Evolutionary conservation across 495 filamentous ascomycete species (phyloP).

Genomic region (Xylaria bambusicola): DNA sequence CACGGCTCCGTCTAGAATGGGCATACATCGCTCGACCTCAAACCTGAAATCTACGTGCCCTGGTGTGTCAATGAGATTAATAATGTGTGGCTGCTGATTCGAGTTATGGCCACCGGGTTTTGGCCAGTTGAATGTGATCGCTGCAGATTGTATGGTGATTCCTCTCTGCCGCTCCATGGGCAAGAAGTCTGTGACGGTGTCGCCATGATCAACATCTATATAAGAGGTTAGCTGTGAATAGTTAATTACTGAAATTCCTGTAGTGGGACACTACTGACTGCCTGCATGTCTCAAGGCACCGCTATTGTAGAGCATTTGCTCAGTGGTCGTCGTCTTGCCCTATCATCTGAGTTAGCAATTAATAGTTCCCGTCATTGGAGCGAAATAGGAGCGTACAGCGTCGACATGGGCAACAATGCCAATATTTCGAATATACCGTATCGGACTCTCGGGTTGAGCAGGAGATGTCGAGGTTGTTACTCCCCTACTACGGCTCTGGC

Average conservation of each 20-base stretch:
- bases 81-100: slow-evolving; percentile 49
- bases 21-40: slow-evolving; percentile 90
- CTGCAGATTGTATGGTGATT: slow-evolving; percentile 97
- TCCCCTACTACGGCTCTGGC: slow-evolving; percentile 13
- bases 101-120: slow-evolving; percentile 33
- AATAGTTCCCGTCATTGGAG: no score
- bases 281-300: slow-evolving; percentile 85
- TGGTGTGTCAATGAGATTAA: slow-evolving; percentile 97
- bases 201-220: slow-evolving; percentile 91
- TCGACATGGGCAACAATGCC: slow-evolving; percentile 99
- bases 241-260: no score
- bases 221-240: slow-evolving; percentile 26
- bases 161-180: slow-evolving; percentile 91
- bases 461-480: slow-evolving; percentile 11
- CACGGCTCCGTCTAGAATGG: slow-evolving; percentile 91
- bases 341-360: slow-evolving; percentile 29
- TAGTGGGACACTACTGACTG: slow-evolving; percentile 61
- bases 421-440: slow-evolving; percentile 78
- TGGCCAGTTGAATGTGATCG: slow-evolving; percentile 90
- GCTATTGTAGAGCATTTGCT: slow-evolving; percentile 98
- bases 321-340: slow-evolving; percentile 98
- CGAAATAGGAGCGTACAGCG: slow-evolving; percentile 60
- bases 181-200: slow-evolving; percentile 96
- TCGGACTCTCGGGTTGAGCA: slow-evolving; percentile 35
- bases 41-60: slow-evolving; percentile 99